Evolutionary conservation across 164 flowering plant species (phyloP).

Genomic region (Hamamelis virginiana): DNA sequence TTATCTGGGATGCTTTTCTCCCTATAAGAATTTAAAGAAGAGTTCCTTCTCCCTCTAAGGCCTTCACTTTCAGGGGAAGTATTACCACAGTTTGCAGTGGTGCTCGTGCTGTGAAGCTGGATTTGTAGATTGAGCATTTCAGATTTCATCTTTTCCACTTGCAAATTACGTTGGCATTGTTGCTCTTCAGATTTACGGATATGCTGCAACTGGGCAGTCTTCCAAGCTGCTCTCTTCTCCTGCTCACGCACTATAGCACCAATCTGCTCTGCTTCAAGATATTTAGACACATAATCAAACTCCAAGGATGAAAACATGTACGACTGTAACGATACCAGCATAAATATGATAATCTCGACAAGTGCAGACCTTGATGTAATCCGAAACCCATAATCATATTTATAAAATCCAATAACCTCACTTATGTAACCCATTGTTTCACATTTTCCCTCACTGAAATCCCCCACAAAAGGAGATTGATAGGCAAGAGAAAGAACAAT

Average conservation of each 20-base stretch:
- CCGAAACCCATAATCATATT: slow-evolving; percentile 85
- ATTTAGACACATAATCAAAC: slow-evolving; percentile 73
- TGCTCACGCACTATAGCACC: slow-evolving; percentile 79
- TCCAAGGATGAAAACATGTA: slow-evolving; percentile 73
- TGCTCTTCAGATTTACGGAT: slow-evolving; percentile 76
- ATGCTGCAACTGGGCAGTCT: slow-evolving; percentile 70
- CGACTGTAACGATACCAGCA: slow-evolving; percentile 78
- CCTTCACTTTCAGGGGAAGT: slow-evolving; percentile 46
- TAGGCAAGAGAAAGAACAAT: slow-evolving; percentile 80
- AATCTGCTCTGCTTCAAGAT: slow-evolving; percentile 87
- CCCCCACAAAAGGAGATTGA: slow-evolving; percentile 78
- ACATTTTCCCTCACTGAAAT: slow-evolving; percentile 49
- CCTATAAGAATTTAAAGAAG: slow-evolving; percentile 22
- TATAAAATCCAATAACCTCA: slow-evolving; percentile 77
- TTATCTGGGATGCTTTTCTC: slow-evolving; percentile 23
- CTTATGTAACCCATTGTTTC: slow-evolving; percentile 52
- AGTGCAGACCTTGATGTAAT: slow-evolving; percentile 87
- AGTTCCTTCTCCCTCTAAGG: slow-evolving; percentile 35
- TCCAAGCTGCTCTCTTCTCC: slow-evolving; percentile 88
- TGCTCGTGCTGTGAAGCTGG: slow-evolving; percentile 57
- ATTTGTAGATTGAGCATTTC: slow-evolving; percentile 78
- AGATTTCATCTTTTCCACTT: slow-evolving; percentile 88
- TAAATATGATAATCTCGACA: slow-evolving; percentile 78
- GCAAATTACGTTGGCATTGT: slow-evolving; percentile 70
- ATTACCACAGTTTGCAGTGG: slow-evolving; percentile 23